Base-by-base conservation (phyloP, 2,329 filamentous ascomycete genomes). In the Fusarium phyllophilum region DNA sequence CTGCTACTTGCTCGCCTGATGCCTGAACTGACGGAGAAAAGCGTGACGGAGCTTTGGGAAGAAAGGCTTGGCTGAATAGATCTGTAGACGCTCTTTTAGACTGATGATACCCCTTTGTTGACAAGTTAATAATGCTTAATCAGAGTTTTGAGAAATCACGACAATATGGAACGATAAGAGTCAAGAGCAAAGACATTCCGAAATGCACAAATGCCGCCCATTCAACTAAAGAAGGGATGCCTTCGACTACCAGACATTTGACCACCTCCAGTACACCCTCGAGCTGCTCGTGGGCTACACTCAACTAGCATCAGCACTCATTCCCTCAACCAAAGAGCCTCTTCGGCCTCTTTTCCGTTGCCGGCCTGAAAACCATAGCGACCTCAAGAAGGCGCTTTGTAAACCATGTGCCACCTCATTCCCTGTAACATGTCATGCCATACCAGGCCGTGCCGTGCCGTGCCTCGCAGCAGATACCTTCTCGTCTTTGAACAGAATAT, bases 1-100 rank as follows among this genome's bases (percentile, higher is more conserved):
- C 83, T 96, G 66, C 81, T 97, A 5, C 85, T 98, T n/a, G 89
- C 94, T 64, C 90, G 92, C 73, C 82, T 98, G 70, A 89, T 97
- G 79, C 96, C 96, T 9, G 96, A 99, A 84, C 81, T 98, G 77
- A 87, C 87, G 61, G 92, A 94, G 77, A 91, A 89, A 80, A 90
- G 91, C 42, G 88, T 94, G 36, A 86, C 87, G 62, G 93, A 94
- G 78, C 83, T 97, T 63, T 90, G 93, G 88, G 91, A 90, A 72
- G 93, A 95, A 82, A 88, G 94, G 78, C 85, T 95, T 54, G 83
- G 82, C 49, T 79, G 66, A 74, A 65, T 51, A 68, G 42, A 57
- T 54, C 31, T 56, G 54, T 66, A 64, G 45, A 60, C 38, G 24
- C 38, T 65, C 66, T 70, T 70, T 70, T 39, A 56, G 51, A 57